Percentiles rank a stretch among this genome's conserved stretches.
phyloP scores from a whole-genome alignment of 2,329 filamentous ascomycete genomes.

The Fusarium subglutinans region DNA sequence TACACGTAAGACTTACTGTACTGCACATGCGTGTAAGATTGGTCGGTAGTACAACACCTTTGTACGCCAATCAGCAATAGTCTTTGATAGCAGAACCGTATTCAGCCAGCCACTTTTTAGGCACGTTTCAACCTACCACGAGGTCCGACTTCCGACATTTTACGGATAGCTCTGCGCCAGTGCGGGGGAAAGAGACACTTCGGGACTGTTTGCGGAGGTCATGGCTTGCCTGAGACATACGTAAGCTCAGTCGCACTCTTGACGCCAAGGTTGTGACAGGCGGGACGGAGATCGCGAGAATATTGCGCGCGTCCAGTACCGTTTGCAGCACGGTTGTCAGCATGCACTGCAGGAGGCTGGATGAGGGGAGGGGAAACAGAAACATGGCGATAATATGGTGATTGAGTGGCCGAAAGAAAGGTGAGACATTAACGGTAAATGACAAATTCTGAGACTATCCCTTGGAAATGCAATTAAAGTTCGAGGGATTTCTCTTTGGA shows the following conservation, averaged over 20 bases:
- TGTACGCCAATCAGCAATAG: background rate
- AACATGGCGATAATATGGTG: background rate
- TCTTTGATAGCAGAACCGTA: background rate
- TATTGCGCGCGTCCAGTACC: background rate
- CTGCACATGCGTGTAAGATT: background rate
- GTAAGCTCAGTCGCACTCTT: background rate
- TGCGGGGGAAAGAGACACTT: background rate
- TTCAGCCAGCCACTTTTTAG: conserved; percentile 4
- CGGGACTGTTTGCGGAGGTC: conserved; percentile 4
- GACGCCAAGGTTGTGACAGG: background rate
- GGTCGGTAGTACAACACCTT: background rate
- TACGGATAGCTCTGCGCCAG: background rate
- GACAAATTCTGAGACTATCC: background rate
- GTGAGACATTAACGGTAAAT: background rate
- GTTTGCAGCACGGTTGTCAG: background rate
- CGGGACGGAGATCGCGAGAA: background rate
- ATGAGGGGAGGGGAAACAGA: background rate
- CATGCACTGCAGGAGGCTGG: background rate
- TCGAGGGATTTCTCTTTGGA: background rate
- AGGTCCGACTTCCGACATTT: background rate
- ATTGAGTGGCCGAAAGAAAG: background rate
- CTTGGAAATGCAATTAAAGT: background rate
- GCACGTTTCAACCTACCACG: background rate
- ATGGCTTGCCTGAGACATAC: background rate
- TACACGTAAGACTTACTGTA: conserved; percentile 3